Evolutionary conservation across 164 flowering plant species (phyloP), one percentile per base, ranked within the genome.

Genomic region (Nymphaea thermarum): DNA sequence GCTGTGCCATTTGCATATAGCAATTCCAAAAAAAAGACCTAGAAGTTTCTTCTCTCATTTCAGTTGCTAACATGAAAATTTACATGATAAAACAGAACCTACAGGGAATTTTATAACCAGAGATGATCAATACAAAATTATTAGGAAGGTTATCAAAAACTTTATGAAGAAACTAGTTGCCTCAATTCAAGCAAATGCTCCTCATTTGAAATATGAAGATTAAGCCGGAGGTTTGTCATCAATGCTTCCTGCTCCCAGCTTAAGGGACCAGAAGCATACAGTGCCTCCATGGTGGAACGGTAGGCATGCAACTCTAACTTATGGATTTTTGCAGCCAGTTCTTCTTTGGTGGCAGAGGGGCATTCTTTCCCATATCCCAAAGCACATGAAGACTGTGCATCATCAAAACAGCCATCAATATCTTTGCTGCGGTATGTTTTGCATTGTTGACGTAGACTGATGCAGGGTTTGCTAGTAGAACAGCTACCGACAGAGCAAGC

Each of bases 221-320:
- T 77, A 71, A 87, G 80, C 63, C 97, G 96, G 67, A 93, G 95
- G 76, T 89, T 85, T 44, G 96, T 93, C 79, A 93, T 69, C 71
- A 87, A 66, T 18, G 82, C 78, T 82, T 93, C 97, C 67, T 83
- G 85, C 71, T 93, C 98, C 98, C 98, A 93, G 81, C 87, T 93
- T 76, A 91, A 79, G 73, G 94, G 94, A 59, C 98, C 97, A 63
- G 90, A 89, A 65, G 92, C 92, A 83, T 84, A 84, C 69, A 90
- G 81, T 70, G 91, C 96, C 78, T 79, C 89, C 69, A 93, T 77
- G 43, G 93, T 91, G 77, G 87, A 79, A 65, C 87, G 89, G 70
- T 91, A 93, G 62, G 94, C 97, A 76, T 83, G 87, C 85, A 90
- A 82, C 82, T 93, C 97, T 78, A 93, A 72, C 68, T 78, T 79